phyloP scores from a whole-genome alignment of 2,329 filamentous ascomycete genomes.

The Microcyclospora pomicola region DNA sequence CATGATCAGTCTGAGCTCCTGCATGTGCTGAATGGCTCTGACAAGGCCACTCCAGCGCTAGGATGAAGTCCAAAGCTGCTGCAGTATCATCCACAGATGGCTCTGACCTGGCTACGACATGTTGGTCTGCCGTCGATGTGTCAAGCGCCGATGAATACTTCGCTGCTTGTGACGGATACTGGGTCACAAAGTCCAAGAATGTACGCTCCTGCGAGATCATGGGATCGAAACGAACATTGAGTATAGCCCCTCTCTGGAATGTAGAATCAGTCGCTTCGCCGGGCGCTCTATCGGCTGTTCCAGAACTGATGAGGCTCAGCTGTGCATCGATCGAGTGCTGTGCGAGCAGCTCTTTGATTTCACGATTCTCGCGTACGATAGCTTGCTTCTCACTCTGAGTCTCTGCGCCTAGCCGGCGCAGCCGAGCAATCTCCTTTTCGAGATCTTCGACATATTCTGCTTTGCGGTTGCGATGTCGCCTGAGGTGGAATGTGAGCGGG shows the following conservation, averaged over 20 bases:
- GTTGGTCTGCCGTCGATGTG: not conserved
- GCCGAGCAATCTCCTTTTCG: conserved; percentile 10
- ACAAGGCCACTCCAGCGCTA: conserved; percentile 13
- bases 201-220: conserved; percentile 10
- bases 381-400: conserved; percentile 10
- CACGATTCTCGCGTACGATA: conserved; percentile 10
- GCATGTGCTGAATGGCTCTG: conserved; percentile 9
- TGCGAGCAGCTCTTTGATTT: conserved; percentile 8
- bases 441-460: conserved; percentile 11
- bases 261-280: conserved; percentile 1
- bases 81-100: conserved; percentile 4
- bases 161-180: not conserved
- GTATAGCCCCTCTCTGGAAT: conserved; percentile 1
- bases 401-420: conserved; percentile 10
- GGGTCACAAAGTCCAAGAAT: conserved; percentile 8
- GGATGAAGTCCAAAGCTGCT: conserved; percentile 15
- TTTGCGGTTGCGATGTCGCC: conserved; percentile 15
- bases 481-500: not conserved
- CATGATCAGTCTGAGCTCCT: conserved; percentile 6
- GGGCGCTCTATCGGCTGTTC: not conserved
- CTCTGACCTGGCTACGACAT: not conserved
- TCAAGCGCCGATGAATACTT: not conserved
- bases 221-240: conserved; percentile 9
- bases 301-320: conserved; percentile 3
- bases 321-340: conserved; percentile 6